Base-by-base conservation (phyloP, 2,329 filamentous ascomycete species). In the Metarhizium album region DNA sequence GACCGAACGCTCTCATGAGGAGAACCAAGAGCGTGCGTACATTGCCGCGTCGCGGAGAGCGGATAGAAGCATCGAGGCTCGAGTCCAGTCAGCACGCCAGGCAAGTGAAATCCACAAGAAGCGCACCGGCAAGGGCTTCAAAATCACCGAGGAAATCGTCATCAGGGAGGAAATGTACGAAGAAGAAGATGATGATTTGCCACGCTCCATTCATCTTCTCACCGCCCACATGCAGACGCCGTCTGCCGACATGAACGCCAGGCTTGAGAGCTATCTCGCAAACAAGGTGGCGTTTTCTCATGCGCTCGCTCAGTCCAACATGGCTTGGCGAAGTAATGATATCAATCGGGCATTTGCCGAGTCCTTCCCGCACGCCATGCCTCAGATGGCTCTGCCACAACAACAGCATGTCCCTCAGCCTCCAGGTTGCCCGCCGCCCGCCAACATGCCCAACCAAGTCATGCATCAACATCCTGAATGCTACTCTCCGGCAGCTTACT, bases 161-260 rank as follows among this genome's bases (percentile, higher is more conserved):
- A 74, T 86, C 58, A 90, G 88, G 55, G 90, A 95, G 65, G 89
- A 94, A 65, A 95, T 95, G 88, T 96, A 96, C 63, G 90, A 95
- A 62, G 90, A 95, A 66, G 87, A 95, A 62, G 90, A 95, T 49
- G 87, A 95, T 58, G 86, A 90, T 51, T 64, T 87, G 23, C 82
- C 84, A 1, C 75, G 80, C 53, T 80, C 82, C 49, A 86, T 83
- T 61, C 75, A 81, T 52, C 72, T 80, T 14, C 70, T 88, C 31
- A 80, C 79, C 14, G 74, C 79, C 3, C 77, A 83, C 58, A 69
- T 86, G 52, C 75, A 81, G 57, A 83, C 78, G 2, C 71, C 71
- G 16, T 81, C 79, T 1, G 65, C 74, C 24, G 76, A 81, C 53
- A 77, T 86, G 63, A 84, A 84, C 61, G 72, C 76, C 27, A 73